phyloP scores from a whole-genome alignment of 208 protist species.

The Leishmania lainsoni region DNA sequence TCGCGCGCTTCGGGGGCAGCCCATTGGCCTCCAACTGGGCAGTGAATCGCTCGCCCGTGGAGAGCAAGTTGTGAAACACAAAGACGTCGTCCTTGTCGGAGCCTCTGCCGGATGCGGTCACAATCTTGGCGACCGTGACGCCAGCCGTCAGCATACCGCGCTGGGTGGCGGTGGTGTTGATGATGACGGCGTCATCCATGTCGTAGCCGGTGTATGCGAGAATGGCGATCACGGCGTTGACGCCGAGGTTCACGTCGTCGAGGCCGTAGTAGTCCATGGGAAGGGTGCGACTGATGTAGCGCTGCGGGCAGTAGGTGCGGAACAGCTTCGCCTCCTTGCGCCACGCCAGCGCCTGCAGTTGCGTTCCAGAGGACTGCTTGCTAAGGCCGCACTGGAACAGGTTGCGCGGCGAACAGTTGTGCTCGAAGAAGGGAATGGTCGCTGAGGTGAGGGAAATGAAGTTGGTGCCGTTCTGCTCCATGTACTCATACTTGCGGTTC shows the following conservation, averaged over 20 bases:
- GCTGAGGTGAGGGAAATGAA: constrained; percentile 97
- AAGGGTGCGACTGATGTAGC: constrained; percentile 94
- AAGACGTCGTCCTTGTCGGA: constrained; percentile 59
- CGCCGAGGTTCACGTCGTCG: constrained; percentile 97
- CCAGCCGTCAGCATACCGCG: constrained; percentile 97
- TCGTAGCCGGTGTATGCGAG: constrained; percentile 99
- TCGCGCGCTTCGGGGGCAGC: constrained; percentile 65
- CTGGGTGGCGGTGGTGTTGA: constrained; percentile 98
- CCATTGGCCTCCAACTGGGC: constrained; percentile 72
- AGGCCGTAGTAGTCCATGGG: constrained; percentile 94
- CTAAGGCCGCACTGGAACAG: constrained; percentile 99
- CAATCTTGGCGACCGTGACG: constrained; percentile 93
- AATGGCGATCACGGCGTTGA: constrained; percentile 99
- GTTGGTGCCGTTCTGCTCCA: constrained; percentile 95
- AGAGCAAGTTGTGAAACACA: constrained; percentile 87
- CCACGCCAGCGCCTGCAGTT: constrained; percentile 91
- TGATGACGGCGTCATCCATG: constrained; percentile 99
- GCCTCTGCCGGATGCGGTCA: constrained; percentile 57
- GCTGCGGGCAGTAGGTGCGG: constrained; percentile 96
- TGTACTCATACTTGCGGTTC: constrained; percentile 91
- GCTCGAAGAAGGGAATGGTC: constrained; percentile 99
- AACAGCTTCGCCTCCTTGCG: constrained; percentile 99
- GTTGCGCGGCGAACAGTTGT: constrained; percentile 99
- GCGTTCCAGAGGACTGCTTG: constrained; percentile 99
- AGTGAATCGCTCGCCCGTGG: constrained; percentile 68